These are phyloP conservation scores for Cucumis cinereus DNA, from an alignment of 306 rosid species.

Conservation along the genomic window DNA sequence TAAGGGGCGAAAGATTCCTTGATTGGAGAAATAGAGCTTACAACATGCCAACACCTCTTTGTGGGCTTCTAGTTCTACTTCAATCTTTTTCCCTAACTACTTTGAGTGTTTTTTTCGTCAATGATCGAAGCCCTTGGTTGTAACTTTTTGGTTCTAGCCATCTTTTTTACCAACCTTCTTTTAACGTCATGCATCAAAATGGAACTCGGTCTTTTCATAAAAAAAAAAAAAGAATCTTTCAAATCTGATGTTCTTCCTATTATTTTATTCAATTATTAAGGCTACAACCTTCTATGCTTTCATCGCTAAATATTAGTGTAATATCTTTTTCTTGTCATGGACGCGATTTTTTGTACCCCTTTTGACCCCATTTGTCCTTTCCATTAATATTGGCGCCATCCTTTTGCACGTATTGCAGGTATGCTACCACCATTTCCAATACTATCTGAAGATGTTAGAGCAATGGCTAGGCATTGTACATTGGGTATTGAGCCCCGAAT, in stretches of 20 bases:
- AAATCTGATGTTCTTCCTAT: background rate
- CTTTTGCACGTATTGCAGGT: slow-evolving; percentile 24
- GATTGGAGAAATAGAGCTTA: background rate
- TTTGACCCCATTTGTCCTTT: background rate
- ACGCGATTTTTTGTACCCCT: background rate
- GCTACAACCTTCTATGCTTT: background rate
- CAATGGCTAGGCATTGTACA: slow-evolving; percentile 76
- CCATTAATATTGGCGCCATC: background rate
- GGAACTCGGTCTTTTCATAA: background rate
- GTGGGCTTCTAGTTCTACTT: background rate
- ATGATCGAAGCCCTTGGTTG: background rate
- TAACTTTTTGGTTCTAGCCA: background rate
- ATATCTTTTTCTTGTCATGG: background rate
- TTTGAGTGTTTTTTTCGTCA: background rate
- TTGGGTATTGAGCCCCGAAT: slow-evolving; percentile 82
- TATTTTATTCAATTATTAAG: background rate
- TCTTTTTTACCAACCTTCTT: background rate
- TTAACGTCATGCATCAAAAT: background rate
- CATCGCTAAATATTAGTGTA: background rate
- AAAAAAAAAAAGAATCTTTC: background rate
- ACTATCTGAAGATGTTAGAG: slow-evolving; percentile 58
- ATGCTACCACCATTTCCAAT: slow-evolving; percentile 66
- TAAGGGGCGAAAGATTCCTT: background rate
- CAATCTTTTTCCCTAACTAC: background rate
- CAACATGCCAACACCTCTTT: background rate